Evolutionary conservation across 176 grass and related monocot genomes (phyloP).

Genomic region (Oryza meyeriana): DNA sequence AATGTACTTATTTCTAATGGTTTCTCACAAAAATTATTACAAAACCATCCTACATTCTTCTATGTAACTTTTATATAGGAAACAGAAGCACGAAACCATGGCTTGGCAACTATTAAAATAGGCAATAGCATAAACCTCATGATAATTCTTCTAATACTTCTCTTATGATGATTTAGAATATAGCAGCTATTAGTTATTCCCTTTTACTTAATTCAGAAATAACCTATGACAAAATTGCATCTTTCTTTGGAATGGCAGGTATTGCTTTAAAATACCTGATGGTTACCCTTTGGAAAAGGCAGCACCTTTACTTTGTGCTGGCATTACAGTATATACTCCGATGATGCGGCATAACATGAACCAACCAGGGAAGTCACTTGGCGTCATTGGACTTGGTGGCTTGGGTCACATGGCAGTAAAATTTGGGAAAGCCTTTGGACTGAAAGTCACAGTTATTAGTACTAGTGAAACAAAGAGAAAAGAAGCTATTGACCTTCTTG

Average conservation of each 20-base stretch:
- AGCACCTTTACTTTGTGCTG: slow-evolving; percentile 72
- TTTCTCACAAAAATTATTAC: not conserved
- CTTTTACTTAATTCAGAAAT: not conserved
- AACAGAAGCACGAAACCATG: not conserved
- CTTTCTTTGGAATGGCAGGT: slow-evolving; percentile 25
- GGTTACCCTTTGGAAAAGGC: slow-evolving; percentile 63
- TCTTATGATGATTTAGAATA: not conserved
- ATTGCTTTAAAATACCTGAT: slow-evolving; percentile 75
- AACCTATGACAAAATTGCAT: not conserved
- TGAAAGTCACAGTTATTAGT: slow-evolving; percentile 72
- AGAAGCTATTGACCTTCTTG: slow-evolving; percentile 61
- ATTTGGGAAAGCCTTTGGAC: slow-evolving; percentile 75
- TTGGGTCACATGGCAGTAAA: slow-evolving; percentile 81
- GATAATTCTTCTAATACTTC: not conserved
- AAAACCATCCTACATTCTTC: not conserved
- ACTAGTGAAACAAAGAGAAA: slow-evolving; percentile 75
- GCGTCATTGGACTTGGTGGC: slow-evolving; percentile 71
- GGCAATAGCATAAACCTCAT: not conserved
- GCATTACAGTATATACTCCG: slow-evolving; percentile 74
- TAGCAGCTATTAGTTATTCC: not conserved
- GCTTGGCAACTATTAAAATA: not conserved
- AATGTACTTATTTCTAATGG: not conserved
- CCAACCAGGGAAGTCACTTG: slow-evolving; percentile 73
- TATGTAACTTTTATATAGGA: not conserved
- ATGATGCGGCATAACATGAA: slow-evolving; percentile 86